These are phyloP conservation scores for Fusarium sp. DNA, from an alignment of 2,329 filamentous ascomycete genomes.

Conservation along the genomic window DNA sequence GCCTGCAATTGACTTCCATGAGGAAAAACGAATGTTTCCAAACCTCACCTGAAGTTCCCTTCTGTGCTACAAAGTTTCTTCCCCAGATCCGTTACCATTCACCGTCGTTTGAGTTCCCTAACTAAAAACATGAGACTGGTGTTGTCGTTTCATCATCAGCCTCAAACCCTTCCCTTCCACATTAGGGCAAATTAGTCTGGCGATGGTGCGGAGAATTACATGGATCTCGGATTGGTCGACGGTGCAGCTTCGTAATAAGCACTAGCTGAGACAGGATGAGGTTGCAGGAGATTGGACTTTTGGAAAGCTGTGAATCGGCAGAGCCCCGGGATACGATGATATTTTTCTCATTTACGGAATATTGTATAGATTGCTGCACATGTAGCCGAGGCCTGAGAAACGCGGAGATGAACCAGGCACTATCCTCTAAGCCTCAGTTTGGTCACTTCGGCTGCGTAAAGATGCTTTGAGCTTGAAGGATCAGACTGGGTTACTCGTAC, in stretches of 20 bases:
- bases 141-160: conserved; percentile 28
- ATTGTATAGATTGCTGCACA: neutral
- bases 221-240: conserved; percentile 7
- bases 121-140: conserved; percentile 3
- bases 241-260: conserved; percentile 4
- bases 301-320: conserved; percentile 3
- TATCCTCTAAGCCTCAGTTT: neutral
- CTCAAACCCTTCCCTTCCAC: conserved; percentile 7
- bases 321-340: conserved; percentile 11
- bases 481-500: neutral
- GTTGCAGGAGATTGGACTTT: conserved; percentile 15
- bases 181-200: conserved; percentile 9
- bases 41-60: neutral
- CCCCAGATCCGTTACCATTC: neutral
- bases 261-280: conserved; percentile 13
- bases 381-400: neutral
- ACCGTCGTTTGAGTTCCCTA: conserved; percentile 4
- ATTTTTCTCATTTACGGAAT: neutral
- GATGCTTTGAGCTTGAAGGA: neutral
- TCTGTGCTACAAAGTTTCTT: neutral
- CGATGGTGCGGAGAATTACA: conserved; percentile 50
- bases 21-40: neutral
- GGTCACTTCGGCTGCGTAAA: neutral
- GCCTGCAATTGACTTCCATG: neutral
- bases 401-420: neutral